Evolutionary conservation across 2,329 filamentous ascomycete genomes (phyloP), one percentile per base, ranked within the genome.

Genomic region (Pseudocercospora musae): DNA sequence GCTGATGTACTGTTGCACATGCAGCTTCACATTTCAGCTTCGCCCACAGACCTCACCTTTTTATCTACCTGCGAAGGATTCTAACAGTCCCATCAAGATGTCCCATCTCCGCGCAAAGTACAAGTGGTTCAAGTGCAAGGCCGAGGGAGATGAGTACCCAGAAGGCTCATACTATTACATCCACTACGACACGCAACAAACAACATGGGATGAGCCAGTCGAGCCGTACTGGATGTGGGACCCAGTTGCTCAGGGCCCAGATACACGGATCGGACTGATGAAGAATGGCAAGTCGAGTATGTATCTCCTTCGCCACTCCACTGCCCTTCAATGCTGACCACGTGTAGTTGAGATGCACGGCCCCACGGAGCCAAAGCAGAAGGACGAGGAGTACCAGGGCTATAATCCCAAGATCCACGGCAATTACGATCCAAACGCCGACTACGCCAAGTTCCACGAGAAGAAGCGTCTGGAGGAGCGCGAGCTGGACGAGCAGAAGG

Each of bases 341-440:
- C 25, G 11, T 44, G n/a, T 21, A 40, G 20, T 20, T 56, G 27
- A n/a, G 13, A 56, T 31, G 3, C 18, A 48, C 10, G 25, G 23
- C 48, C 21, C 31, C 25, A 8, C 20, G 37, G 37, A 18, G 4
- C 15, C 13, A 15, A 20, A 29, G 21, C 40, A 46, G 31, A 50
- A 49, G 15, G 48, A 31, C 21, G 48, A 52, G 15, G 52, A 54
- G 7, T 54, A 54, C 18, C 52, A 40, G 62, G 92, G 94, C 64
- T 99, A 99, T 79, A 96, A 98, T 74, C 95, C 95, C 1, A 90
- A 92, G 23, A 94, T 99, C 50, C 95, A 99, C 75, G 95, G 95
- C 70, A 90, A 93, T 79, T 99, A 97, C 80, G 95, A 99, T 72
- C 92, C 93, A 3, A 95, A 89, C 63, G 94, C 95, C n/a, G 90